Evolutionary conservation across 2,329 filamentous ascomycete species (phyloP), one percentile per base, ranked within the genome.

Genomic region (Colletotrichum siamense): DNA sequence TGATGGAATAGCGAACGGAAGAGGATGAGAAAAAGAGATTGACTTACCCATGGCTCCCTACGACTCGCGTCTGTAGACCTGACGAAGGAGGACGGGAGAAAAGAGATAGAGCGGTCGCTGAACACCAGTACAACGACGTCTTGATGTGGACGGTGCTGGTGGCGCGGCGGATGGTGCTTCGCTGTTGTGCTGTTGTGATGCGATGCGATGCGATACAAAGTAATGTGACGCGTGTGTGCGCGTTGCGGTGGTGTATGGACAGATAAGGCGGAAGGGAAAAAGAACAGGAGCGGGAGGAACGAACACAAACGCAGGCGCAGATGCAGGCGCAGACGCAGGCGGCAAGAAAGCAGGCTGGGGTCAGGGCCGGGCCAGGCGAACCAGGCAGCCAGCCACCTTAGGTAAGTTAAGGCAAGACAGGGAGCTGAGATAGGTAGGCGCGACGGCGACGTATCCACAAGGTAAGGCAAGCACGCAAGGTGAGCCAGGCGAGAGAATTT

Each of bases 191-290:
- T 52, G 52, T 34, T 68, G 44, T 68, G 65, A 30, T 67, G 63
- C 63, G 44, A 55, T 67, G 64, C 44, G 64, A 67, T 71, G 52
- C 72, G 61, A 71, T 66, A 63, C 49, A 36, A 65, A 71, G 32
- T 70, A 62, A 75, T 62, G 69, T 61, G 67, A 74, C 72, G 72
- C 68, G 72, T 62, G 68, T 39, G 49, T 68, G 36, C 72, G 72
- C 69, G 72, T 75, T 71, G 66, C n/a, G 66, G 57, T 69, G 66
- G 30, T 36, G 66, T 65, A 34, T 44, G 68, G 63, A 49, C 34
- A 61, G 36, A 73, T 55, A 39, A 52, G 66, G 32, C 18, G 49
- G 24, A 49, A 22, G 22, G 55, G 22, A 44, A 69, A 62, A 62
- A 62, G 34, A 24, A 10, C 26, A 61, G 67, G 52, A 62, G 52